These are phyloP conservation scores for Boechera stricta DNA, from an alignment of 345 rosid genomes.

Conservation along the genomic window DNA sequence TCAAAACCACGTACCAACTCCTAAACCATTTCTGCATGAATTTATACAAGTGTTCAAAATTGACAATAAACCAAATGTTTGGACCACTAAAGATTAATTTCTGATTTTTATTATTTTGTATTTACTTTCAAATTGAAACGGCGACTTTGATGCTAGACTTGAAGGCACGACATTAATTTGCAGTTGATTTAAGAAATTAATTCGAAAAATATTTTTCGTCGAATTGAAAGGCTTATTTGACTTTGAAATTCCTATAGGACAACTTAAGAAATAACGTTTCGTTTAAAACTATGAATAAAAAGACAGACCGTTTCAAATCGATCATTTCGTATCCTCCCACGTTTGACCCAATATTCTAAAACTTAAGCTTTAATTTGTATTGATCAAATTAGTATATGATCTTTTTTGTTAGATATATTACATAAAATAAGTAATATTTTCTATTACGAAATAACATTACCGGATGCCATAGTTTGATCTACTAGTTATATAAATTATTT, in stretches of 20 bases:
- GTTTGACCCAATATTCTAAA: background rate
- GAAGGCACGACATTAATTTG: conserved; percentile 12
- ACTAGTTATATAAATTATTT: background rate
- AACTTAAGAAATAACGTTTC: conserved; percentile 21
- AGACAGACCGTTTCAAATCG: conserved; percentile 6
- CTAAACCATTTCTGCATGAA: conserved; percentile 6
- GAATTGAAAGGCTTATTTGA: conserved; percentile 18
- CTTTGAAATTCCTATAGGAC: conserved; percentile 16
- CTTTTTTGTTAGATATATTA: background rate
- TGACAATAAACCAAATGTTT: background rate
- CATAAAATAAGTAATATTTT: background rate
- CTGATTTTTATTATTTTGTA: background rate
- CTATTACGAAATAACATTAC: background rate
- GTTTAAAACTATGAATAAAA: background rate
- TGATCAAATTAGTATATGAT: background rate
- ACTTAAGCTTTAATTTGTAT: background rate
- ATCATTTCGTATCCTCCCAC: background rate
- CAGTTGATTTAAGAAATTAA: background rate
- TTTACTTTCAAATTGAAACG: background rate
- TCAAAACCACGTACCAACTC: background rate
- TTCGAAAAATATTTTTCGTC: background rate
- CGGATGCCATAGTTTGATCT: background rate
- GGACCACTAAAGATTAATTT: background rate
- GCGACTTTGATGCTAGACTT: conserved; percentile 19
- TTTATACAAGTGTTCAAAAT: background rate